Conservation (phyloP, 768 basidiomycete genomes). For the Nidularia pulvinata region DNA sequence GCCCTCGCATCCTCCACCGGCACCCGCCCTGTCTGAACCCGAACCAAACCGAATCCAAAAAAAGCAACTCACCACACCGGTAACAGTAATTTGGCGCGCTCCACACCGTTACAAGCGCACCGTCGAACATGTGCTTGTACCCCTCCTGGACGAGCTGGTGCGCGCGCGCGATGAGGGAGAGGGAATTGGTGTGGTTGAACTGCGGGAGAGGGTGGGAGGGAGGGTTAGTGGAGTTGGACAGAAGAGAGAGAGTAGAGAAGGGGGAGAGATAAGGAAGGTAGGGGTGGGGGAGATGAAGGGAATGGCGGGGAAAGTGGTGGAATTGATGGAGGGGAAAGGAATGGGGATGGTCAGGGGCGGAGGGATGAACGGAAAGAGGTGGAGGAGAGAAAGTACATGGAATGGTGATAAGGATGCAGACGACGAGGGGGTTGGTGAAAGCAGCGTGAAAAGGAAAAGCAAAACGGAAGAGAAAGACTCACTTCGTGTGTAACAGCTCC, state of each 20-base stretch:
- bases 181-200: slow-evolving; percentile 93
- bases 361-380: background rate
- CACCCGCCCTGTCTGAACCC: slow-evolving; percentile 26
- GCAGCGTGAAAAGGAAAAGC: too few relatives aligned
- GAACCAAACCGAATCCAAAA: background rate
- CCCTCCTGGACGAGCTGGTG: slow-evolving; percentile 98
- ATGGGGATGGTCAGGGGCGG: too few relatives aligned
- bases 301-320: too few relatives aligned
- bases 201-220: slow-evolving; percentile 18
- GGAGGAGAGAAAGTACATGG: background rate
- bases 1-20: too few relatives aligned
- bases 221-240: background rate
- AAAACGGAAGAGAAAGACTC: slow-evolving; percentile 4
- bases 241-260: too few relatives aligned
- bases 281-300: too few relatives aligned
- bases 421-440: too few relatives aligned
- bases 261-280: too few relatives aligned
- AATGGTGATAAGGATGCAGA: background rate
- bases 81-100: slow-evolving; percentile 87
- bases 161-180: slow-evolving; percentile 89
- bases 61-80: slow-evolving; percentile 44
- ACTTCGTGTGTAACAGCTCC: slow-evolving; percentile 85
- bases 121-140: slow-evolving; percentile 97
- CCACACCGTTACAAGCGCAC: slow-evolving; percentile 92
- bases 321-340: too few relatives aligned